Evolutionary conservation across 2,329 filamentous ascomycete genomes (phyloP), one percentile per base, ranked within the genome.

Genomic region (Fusarium sp.): DNA sequence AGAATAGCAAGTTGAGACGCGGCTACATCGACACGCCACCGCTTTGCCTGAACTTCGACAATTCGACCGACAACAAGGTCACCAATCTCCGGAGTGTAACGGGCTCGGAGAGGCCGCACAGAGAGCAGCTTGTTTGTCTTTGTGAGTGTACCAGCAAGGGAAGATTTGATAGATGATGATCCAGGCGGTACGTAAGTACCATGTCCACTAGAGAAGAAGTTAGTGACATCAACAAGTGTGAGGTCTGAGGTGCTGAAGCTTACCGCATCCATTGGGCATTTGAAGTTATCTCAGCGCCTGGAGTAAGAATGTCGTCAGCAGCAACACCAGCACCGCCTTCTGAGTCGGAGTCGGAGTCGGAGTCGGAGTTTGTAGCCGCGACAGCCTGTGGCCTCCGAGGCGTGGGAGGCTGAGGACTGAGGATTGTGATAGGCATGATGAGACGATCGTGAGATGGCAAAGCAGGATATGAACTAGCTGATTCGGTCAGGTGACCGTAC

Each of bases 111-210:
- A 11, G 96, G 94, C 4, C 92, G 91, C 63, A 99, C 93, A 4
- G 94, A 97, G 73, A 99, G 91, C 52, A 99, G 91, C 82, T 98
- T 98, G 88, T 99, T 99, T 67, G 95, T 98, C 80, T 95, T 95
- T 79, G 93, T 91, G 39, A 98, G 87, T 11, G 92, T 95, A 77
- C 96, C 96, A 11, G 95, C 95, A 36, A 99, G 92, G 10, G 96
- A 97, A 52, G 94, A 95, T 63, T 92, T 90, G 79, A 99, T 99
- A 65, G 90, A 87, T 8, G 88, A 89, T 56, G 88, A 86, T 50
- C 84, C 81, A 8, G 87, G 82, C 22, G 89, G 88, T 50, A 93
- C 86, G 81, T 94, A 97, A 54, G 96, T 99, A 75, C 96, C 96
- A 84, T 99, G 96, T 77, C 96, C 96, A 84, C 94, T 93, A 9